These are phyloP conservation scores for Phytophthora fragariaefolia DNA, from an alignment of 352 stramenopile genomes.

Conservation along the genomic window DNA sequence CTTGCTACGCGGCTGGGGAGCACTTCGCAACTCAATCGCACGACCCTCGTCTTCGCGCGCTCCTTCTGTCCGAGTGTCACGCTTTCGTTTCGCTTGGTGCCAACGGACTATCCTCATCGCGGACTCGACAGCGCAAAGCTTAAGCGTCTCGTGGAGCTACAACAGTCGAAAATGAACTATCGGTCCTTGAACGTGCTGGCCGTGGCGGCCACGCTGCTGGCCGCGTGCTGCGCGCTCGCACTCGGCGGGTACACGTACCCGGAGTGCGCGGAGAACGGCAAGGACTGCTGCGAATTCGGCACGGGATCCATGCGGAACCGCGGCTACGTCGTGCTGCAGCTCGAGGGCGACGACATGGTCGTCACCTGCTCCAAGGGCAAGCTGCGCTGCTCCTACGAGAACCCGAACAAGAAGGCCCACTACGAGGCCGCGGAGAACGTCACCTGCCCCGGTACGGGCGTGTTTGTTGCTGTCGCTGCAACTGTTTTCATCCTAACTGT, in stretches of 20 bases:
- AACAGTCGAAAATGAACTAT: constrained; percentile 28
- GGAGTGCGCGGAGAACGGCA: constrained; percentile 46
- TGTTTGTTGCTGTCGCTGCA: not conserved
- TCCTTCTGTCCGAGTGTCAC: not conserved
- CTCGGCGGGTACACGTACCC: constrained; percentile 56
- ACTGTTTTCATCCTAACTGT: constrained; percentile 7
- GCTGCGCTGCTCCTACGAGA: constrained; percentile 65
- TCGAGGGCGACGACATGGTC: constrained; percentile 58
- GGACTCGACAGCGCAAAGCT: constrained; percentile 2
- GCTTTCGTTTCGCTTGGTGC: not conserved
- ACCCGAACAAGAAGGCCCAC: constrained; percentile 59
- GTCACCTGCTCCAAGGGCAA: constrained; percentile 65
- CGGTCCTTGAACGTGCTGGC: constrained; percentile 30
- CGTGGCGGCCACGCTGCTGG: constrained; percentile 34
- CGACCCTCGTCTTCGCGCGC: constrained; percentile 20
- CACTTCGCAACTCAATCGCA: constrained; percentile 21
- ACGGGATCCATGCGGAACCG: constrained; percentile 62
- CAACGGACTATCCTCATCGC: constrained; percentile 8
- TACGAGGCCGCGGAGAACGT: constrained; percentile 46
- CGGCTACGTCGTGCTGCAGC: constrained; percentile 59
- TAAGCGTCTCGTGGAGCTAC: constrained; percentile 14
- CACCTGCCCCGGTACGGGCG: constrained; percentile 54
- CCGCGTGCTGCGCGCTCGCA: constrained; percentile 32
- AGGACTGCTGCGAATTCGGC: constrained; percentile 65
- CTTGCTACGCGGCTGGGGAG: not conserved